phyloP scores from a whole-genome alignment of 768 basidiomycete genomes.

The Daedalea quercina region DNA sequence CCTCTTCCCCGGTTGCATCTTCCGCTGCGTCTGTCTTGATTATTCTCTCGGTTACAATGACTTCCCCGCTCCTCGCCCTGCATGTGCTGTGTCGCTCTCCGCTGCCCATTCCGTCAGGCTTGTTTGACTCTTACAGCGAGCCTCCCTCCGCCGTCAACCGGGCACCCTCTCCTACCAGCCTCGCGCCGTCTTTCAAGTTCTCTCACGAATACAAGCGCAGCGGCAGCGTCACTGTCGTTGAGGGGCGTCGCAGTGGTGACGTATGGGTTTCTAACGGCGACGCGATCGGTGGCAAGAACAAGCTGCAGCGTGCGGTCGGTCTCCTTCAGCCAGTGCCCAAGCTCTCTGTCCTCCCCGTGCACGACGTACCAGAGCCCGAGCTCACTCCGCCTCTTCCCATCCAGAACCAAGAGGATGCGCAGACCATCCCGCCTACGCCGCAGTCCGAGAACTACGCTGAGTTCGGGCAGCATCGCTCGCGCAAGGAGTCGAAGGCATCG shows the following conservation, averaged over 20 bases:
- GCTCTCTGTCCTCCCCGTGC: constrained; percentile 61
- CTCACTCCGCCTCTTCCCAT: constrained; percentile 57
- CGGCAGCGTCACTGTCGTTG: constrained; percentile 56
- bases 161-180: constrained; percentile 36
- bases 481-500: constrained; percentile 47
- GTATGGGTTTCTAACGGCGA: constrained; percentile 73
- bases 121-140: constrained; percentile 48
- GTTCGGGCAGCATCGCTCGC: constrained; percentile 34
- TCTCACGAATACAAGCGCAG: constrained; percentile 59
- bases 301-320: constrained; percentile 53
- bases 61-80: constrained; percentile 59
- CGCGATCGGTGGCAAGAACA: constrained; percentile 59
- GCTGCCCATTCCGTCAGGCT: constrained; percentile 57
- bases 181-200: constrained; percentile 33
- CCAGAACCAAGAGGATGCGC: constrained; percentile 42
- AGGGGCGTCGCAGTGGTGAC: constrained; percentile 66
- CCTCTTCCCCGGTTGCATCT: constrained; percentile 34
- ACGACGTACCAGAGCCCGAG: constrained; percentile 33
- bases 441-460: constrained; percentile 51
- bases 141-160: constrained; percentile 37
- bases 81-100: constrained; percentile 56
- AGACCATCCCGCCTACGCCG: constrained; percentile 43
- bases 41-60: constrained; percentile 57
- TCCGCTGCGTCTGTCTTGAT: constrained; percentile 42
- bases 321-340: constrained; percentile 59